Evolutionary conservation across 208 protist genomes (phyloP), one percentile per base, ranked within the genome.

Genomic region (Acanthamoeba comandoni): DNA sequence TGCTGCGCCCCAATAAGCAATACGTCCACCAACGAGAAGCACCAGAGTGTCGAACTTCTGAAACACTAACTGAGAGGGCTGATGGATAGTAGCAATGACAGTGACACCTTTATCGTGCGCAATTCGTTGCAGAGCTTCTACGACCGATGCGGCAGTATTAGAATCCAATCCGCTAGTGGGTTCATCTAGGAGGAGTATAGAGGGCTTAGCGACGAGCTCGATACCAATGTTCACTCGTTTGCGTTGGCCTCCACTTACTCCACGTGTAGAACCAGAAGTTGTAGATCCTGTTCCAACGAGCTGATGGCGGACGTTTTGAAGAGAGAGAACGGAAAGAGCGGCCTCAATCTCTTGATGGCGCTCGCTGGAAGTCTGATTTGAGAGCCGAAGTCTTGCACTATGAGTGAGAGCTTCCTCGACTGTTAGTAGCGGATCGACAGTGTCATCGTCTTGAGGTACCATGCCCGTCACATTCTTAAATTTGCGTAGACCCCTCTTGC

Each of bases 41-140:
- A 97, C 67, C 12, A 96, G 9, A 12, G 94, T 82, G 69, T 97
- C 94, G 85, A 97, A 97, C 11, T 97, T 48, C 17, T 91, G 22
- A 49, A 94, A 97, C 22, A 79, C 39, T 1, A 53, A 4, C 22
- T 53, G 39, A 31, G 22, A 35, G n/a, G 69, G 69, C 69, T 79
- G 69, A 80, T 79, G 69, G 69, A 79, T 79, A 7, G 69, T 79
- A 24, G 22, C n/a, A 4, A 79, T 62, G 39, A 79, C 69, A 4
- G 69, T 79, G 1, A 22, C 22, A 29, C 58, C 58, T 65, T 65
- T 65, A 22, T 65, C 24, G 22, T 65, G 22, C 4, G 58, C 24
- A 26, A 65, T 22, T 22, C 24, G n/a, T 26, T 65, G n/a, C 22
- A 65, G 58, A 65, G 58, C 24, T 26, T 65, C 22, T 26, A 26